Evolutionary conservation across 495 filamentous ascomycete species (phyloP).

Genomic region (Trichoderma orchidacearum): DNA sequence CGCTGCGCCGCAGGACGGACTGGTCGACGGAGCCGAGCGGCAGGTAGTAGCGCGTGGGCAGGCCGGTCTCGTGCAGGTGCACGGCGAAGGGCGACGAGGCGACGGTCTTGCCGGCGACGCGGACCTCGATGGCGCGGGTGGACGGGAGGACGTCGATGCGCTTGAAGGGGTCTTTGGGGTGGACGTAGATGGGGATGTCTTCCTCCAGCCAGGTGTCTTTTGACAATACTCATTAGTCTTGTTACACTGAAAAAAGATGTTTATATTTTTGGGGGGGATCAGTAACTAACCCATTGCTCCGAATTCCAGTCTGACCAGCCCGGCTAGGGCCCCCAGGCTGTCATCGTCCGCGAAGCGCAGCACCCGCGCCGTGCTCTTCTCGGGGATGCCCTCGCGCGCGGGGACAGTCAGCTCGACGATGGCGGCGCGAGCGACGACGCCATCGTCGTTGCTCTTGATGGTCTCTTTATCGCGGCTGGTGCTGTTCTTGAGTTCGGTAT

Average conservation of each 20-base stretch:
- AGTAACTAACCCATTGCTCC: conserved; percentile 1
- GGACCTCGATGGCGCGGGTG: conserved; percentile 30
- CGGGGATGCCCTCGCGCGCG: background rate
- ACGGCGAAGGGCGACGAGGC: conserved; percentile 22
- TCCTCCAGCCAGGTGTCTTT: conserved; percentile 22
- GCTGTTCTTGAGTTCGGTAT: background rate
- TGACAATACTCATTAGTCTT: too few species aligned
- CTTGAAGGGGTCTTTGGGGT: conserved; percentile 49
- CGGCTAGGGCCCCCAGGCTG: background rate
- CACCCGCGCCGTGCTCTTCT: background rate
- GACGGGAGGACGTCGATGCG: conserved; percentile 43
- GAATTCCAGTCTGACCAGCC: conserved; percentile 1
- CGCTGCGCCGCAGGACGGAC: conserved; percentile 22
- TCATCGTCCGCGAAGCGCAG: background rate
- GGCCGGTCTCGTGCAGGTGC: conserved; percentile 37
- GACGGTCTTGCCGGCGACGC: conserved; percentile 28
- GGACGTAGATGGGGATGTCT: conserved; percentile 37
- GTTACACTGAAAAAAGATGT: too few species aligned
- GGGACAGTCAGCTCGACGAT: conserved; percentile 2
- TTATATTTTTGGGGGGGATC: too few species aligned
- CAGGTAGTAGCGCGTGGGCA: conserved; percentile 40
- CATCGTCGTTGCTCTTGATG: background rate
- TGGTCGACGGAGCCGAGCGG: conserved; percentile 26
- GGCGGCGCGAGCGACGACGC: background rate
- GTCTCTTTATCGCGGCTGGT: background rate